Base-by-base conservation (phyloP, 108 stramenopile species). In the Bacterosira constricta region DNA sequence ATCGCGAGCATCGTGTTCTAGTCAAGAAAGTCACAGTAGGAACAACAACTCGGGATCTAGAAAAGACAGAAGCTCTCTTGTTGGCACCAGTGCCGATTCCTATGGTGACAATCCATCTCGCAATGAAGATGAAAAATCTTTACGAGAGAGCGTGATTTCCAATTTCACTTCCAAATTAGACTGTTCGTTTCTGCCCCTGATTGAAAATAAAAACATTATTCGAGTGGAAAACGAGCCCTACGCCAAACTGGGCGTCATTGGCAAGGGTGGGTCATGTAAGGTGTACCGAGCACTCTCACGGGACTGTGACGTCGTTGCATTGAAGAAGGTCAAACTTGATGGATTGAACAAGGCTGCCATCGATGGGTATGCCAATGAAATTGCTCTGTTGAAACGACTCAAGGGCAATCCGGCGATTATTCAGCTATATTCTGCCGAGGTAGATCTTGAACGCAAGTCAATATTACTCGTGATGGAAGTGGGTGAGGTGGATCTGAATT, bases 331-430 rank as follows among this genome's bases (percentile, higher is more conserved):
- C 49, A 95, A 95, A 67, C 85, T 99, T 9, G 85, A 80, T 27
- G 90, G 93, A 7, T 77, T 90, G 85, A 94, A 96, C 50, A 66
- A 79, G 47, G 84, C 81, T 52, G 85, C 90, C 10, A 88, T 96
- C 42, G 96, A 94, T 32, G 90, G 90, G n/a, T 98, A 97, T 63
- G 93, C 96, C 32, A 99, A 99, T 71, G 99, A 99, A 82, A 98
- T 99, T 47, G 86, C 90, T 4, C 67, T 99, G 6, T 58, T 99
- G 69, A 82, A 88, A 76, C 69, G 86, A 6, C 82, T 98, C 1
- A 85, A 87, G 46, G 97, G 96, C 25, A 94, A 96, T 54, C 94
- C 93, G 9, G 83, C 91, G 21, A 99, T 99, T 67, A 96, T 99
- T 46, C 90, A 88, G 53, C 73, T 99, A 41, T 73, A 88, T 54